Evolutionary conservation across 345 rosid species (phyloP), one percentile per base, ranked within the genome.

Genomic region (Ceriops zippeliana): DNA sequence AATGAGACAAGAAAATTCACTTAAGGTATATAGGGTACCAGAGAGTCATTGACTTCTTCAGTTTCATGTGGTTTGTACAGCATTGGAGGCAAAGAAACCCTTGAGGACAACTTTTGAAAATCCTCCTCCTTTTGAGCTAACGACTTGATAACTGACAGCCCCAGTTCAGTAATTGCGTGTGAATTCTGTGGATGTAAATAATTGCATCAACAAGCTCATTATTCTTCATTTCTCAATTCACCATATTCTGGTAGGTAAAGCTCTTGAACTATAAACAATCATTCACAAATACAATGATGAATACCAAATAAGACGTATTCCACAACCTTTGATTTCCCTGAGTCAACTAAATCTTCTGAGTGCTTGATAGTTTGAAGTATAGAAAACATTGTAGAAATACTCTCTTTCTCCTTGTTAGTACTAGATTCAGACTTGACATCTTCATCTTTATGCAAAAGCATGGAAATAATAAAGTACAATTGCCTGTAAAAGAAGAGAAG

Each of bases 161-260:
- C 99, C 71, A 95, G 90, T 74, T 88, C 99, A 83, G 89, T 86
- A 65, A 95, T 81, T 70, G 96, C 97, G 76, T 87, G 86, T 24
- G 96, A 90, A 72, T 85, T 95, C 99, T 95, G 97, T 64, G 61
- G 72, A 83, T 63, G 38, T 34, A 65, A 76, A 70, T 63, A 70
- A 66, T 65, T 49, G 62, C 52, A 70, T 2, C 47, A 13, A 75
- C 76, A 62, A 74, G 70, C 28, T 63, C 46, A 56, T 35, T 34
- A 21, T 28, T 70, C 16, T 59, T 20, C 22, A 30, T 46, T 68
- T 42, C 49, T 42, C 49, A 42, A 42, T 11, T 42, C 17, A 42
- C 15, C 49, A 42, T 42, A 42, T 42, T 15, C 49, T 42, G 19
- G 17, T 42, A 19, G 59, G 59, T 15, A 56, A 56, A 24, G 31